These are phyloP conservation scores for Phaffia rhodozyma DNA, from an alignment of 1,284 basidiomycete genomes.

Conservation along the genomic window DNA sequence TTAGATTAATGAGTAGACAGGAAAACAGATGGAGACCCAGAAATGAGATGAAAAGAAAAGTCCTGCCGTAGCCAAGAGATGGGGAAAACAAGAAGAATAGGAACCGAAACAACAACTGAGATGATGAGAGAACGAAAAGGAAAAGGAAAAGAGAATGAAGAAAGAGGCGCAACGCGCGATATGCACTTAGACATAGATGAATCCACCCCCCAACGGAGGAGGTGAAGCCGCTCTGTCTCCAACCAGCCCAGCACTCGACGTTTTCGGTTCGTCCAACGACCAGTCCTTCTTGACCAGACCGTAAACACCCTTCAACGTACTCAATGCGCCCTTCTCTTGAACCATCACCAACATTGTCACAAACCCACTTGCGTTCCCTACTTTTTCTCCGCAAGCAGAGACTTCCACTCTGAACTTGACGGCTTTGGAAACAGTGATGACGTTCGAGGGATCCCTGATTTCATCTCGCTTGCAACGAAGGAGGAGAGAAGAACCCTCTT, in stretches of 20 bases:
- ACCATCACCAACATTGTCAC: constrained; percentile 55
- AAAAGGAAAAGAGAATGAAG: neutral
- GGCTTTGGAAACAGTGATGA: constrained; percentile 42
- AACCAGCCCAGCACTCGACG: neutral
- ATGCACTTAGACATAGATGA: neutral
- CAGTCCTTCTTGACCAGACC: constrained; percentile 59
- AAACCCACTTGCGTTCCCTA: constrained; percentile 36
- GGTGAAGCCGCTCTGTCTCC: neutral
- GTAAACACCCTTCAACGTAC: constrained; percentile 65
- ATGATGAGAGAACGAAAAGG: neutral
- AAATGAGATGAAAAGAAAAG: too few relatives aligned
- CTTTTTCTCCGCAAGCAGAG: constrained; percentile 36
- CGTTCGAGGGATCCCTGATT: constrained; percentile 41
- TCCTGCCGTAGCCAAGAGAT: neutral
- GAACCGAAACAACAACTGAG: neutral
- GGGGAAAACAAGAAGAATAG: neutral
- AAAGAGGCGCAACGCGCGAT: neutral
- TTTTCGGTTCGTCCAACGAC: constrained; percentile 35
- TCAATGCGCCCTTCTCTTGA: constrained; percentile 77
- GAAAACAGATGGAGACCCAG: too few relatives aligned
- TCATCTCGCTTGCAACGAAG: constrained; percentile 8
- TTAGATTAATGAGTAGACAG: too few relatives aligned
- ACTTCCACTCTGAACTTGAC: constrained; percentile 65
- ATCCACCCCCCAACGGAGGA: constrained; percentile 4
- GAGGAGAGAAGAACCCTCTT: constrained; percentile 35